These are phyloP conservation scores for Cryptococcus depauperatus DNA, from an alignment of 1,284 basidiomycete species.

Conservation along the genomic window DNA sequence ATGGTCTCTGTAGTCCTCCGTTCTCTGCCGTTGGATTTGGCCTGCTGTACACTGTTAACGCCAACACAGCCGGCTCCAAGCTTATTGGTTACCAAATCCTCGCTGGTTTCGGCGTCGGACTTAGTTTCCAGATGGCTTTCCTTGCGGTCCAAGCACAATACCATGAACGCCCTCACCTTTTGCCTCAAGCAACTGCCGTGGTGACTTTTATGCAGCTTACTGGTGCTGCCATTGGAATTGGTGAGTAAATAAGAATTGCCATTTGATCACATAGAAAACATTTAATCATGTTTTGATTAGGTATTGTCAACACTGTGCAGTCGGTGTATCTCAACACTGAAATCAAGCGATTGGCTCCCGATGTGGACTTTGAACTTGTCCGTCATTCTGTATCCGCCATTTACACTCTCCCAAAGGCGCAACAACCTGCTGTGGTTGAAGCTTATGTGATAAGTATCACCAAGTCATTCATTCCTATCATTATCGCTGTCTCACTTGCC, in stretches of 20 bases:
- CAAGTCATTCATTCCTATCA: constrained; percentile 46
- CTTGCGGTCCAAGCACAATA: constrained; percentile 48
- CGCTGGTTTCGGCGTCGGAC: constrained; percentile 41
- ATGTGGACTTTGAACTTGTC: constrained; percentile 35
- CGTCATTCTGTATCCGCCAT: constrained; percentile 33
- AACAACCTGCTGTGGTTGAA: constrained; percentile 42
- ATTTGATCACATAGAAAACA: too few species aligned
- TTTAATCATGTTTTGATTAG: background rate
- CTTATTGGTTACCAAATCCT: constrained; percentile 50
- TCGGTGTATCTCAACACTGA: constrained; percentile 34
- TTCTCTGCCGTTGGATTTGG: constrained; percentile 47
- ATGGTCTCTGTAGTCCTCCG: constrained; percentile 17
- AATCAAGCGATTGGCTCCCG: constrained; percentile 25
- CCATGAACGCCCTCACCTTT: constrained; percentile 25
- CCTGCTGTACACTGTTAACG: constrained; percentile 47
- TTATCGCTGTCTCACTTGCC: constrained; percentile 41
- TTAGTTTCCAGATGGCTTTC: constrained; percentile 41
- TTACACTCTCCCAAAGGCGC: constrained; percentile 25
- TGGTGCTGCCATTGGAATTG: constrained; percentile 45
- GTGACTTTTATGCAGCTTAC: constrained; percentile 46
- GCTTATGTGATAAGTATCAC: constrained; percentile 47
- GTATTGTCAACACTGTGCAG: constrained; percentile 44
- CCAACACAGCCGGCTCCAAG: constrained; percentile 33
- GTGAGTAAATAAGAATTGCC: background rate
- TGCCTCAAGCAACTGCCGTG: constrained; percentile 40